A percentile compares a stretch with the other conserved stretches of the same genome.
These are phyloP conservation scores for Citrus trifoliata DNA, from an alignment of 345 rosid genomes.

Conservation along the genomic window DNA sequence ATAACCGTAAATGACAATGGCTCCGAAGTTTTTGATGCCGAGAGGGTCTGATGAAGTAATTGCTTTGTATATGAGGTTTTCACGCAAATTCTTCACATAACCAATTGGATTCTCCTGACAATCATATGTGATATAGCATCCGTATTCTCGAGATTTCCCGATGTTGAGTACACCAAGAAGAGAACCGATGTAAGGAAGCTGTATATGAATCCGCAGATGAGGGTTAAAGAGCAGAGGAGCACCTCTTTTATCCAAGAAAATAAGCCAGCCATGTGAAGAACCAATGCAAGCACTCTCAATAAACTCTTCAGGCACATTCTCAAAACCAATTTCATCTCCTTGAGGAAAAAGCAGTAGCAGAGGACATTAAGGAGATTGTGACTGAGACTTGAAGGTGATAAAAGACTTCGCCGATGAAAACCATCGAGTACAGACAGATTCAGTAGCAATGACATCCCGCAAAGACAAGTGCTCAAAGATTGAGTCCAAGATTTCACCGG, in stretches of 20 bases:
- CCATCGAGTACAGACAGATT: neutral
- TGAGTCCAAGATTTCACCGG: neutral
- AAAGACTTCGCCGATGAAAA: neutral
- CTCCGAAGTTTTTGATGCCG: neutral
- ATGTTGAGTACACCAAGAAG: neutral
- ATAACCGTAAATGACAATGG: neutral
- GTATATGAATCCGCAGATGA: neutral
- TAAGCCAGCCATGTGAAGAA: neutral
- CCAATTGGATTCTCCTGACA: too few relatives aligned
- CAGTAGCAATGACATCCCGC: neutral
- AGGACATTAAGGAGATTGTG: neutral
- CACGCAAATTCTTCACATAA: neutral
- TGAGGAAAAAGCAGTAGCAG: neutral
- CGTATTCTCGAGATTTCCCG: neutral
- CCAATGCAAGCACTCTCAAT: neutral
- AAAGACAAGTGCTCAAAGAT: neutral
- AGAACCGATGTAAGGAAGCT: neutral
- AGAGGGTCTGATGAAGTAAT: neutral
- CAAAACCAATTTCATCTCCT: neutral
- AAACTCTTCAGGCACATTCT: neutral
- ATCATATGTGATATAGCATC: neutral
- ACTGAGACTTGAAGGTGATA: neutral
- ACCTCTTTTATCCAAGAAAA: neutral
- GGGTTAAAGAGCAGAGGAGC: neutral
- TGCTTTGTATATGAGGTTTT: neutral